Percentiles rank a stretch among this genome's conserved stretches.
phyloP scores from a whole-genome alignment of 2,329 filamentous ascomycete species.

The Podosphaera xanthii region DNA sequence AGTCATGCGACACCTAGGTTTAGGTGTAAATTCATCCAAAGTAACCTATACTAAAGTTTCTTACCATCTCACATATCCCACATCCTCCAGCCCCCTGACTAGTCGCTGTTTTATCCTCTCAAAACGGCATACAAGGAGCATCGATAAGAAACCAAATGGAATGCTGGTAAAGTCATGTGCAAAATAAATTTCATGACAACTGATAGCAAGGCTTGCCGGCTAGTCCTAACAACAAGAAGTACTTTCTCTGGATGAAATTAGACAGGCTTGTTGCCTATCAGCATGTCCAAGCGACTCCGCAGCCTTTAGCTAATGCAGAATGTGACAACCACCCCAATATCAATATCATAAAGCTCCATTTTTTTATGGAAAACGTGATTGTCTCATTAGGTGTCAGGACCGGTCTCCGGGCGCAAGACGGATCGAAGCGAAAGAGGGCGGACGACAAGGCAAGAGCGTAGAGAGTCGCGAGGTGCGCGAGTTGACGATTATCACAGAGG shows the following conservation, averaged over 20 bases:
- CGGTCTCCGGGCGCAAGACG: too few species aligned
- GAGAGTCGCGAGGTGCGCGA: too few species aligned
- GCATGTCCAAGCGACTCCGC: not conserved
- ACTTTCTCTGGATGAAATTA: not conserved
- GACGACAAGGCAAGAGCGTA: too few species aligned
- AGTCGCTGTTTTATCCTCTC: constrained; percentile 9
- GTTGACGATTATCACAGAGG: too few species aligned
- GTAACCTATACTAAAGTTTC: not conserved
- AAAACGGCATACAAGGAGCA: constrained; percentile 8
- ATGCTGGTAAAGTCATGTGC: not conserved
- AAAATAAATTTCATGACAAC: not conserved
- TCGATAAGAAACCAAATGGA: too few species aligned
- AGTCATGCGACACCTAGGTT: not conserved
- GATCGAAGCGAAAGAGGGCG: too few species aligned
- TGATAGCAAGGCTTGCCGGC: not conserved
- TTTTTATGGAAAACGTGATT: too few species aligned
- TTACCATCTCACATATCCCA: constrained; percentile 9
- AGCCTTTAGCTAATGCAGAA: not conserved
- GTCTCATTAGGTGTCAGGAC: too few species aligned
- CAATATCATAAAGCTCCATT: too few species aligned
- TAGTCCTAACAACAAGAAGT: not conserved
- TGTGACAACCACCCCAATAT: not conserved
- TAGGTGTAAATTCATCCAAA: not conserved
- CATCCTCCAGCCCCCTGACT: constrained; percentile 13
- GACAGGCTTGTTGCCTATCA: not conserved